Base-by-base conservation (phyloP, 805 yeast species). In the Kodamaea nitidulidarum region DNA sequence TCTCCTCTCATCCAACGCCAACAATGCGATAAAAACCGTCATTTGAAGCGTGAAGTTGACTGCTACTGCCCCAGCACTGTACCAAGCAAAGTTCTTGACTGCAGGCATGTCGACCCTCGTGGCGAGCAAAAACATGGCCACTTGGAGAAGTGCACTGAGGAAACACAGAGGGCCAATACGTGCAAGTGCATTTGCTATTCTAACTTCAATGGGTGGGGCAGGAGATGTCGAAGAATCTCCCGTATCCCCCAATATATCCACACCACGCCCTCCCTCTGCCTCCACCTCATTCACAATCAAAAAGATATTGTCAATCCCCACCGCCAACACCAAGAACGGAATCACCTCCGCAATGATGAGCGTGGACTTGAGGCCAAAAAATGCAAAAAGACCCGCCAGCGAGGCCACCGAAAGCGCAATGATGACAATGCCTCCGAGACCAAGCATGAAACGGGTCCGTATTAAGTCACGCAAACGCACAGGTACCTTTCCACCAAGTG, bases 291-390 rank as follows among this genome's bases (percentile, higher is more conserved):
- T 90, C 1, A 88, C 82, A 15, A 91, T 77, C 47, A 91, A 65
- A 54, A 90, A 93, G 17, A 91, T 85, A 57, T 91, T 91, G 62
- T 91, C 98, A 18, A 91, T 88, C n/a, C 98, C 98, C 40, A 91
- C 81, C 0, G 98, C 98, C 42, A 91, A 69, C 10, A 91, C 84
- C 51, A 91, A 67, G 55, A 91, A 91, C 7, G 98, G 98, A 24
- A 91, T 91, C 4, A 91, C 98, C 58, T 93, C 98, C 2, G 98
- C 97, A 41, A 91, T 88, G 47, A 91, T 90, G 31, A 91, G 67
- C 0, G 98, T 91, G 0, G 95, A 85, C 52, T 85, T 87, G 35
- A 90, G 62, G 0, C 93, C 95, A n/a, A 84, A 42, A 4, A 75
- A 51, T 9, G 93, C 76, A 60, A 87, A 84, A 4, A 88, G 49